A percentile compares a stretch with the other conserved stretches of the same genome.
Evolutionary conservation across 306 rosid genomes (phyloP).

Genomic region (Benincasa hispida): DNA sequence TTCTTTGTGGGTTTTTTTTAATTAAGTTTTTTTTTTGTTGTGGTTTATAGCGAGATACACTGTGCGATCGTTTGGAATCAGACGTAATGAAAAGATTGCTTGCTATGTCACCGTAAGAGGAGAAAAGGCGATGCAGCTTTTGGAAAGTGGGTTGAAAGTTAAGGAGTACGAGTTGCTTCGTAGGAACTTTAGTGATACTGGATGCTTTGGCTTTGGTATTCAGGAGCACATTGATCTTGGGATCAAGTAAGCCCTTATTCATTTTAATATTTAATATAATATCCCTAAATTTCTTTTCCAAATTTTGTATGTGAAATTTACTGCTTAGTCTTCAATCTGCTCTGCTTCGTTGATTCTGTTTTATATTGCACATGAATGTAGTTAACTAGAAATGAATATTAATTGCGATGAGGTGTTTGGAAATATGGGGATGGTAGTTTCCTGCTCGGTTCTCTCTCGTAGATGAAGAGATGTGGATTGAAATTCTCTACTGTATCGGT

Average conservation of each 20-base stretch:
- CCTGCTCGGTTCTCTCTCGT: neutral
- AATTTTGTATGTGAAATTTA: neutral
- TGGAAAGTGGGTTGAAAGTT: constrained; percentile 80
- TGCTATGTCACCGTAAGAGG: constrained; percentile 85
- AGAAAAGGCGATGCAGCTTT: constrained; percentile 78
- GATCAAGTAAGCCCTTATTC: constrained; percentile 47
- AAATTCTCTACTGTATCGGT: neutral
- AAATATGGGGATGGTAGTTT: neutral
- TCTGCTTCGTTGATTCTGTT: neutral
- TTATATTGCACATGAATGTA: neutral
- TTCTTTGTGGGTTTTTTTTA: too few species aligned
- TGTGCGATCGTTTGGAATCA: constrained; percentile 66
- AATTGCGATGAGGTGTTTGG: neutral
- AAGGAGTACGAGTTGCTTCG: constrained; percentile 70
- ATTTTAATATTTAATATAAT: neutral
- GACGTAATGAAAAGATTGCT: constrained; percentile 81
- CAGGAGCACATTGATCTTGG: constrained; percentile 85
- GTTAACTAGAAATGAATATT: neutral
- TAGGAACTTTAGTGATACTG: constrained; percentile 76
- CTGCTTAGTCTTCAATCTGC: neutral
- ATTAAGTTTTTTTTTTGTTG: too few species aligned
- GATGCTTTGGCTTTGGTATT: constrained; percentile 82
- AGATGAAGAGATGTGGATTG: neutral
- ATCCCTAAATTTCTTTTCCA: neutral
- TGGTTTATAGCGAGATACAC: constrained; percentile 55